Evolutionary conservation across 352 stramenopile genomes (phyloP).

Genomic region (Phytophthora foliorum): DNA sequence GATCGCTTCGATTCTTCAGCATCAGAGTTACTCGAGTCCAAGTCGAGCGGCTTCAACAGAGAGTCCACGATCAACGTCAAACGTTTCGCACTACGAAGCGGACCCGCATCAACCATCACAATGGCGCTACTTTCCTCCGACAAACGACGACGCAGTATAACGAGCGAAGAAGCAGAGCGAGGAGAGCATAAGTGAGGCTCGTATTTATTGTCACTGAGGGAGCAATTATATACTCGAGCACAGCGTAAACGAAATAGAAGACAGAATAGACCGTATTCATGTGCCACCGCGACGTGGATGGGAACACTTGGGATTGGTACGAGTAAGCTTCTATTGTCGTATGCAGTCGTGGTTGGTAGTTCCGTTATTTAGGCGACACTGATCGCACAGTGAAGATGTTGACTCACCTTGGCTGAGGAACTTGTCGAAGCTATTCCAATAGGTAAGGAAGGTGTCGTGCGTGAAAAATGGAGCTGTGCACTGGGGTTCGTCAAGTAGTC

Average conservation of each 20-base stretch:
- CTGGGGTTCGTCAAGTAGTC: too few relatives aligned
- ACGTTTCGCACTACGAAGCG: neutral
- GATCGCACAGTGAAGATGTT: too few relatives aligned
- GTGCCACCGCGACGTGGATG: too few relatives aligned
- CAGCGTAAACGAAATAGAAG: neutral
- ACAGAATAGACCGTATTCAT: neutral
- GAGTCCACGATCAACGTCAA: neutral
- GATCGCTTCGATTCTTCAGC: constrained; percentile 51
- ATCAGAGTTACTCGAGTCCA: constrained; percentile 46
- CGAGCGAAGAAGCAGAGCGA: neutral
- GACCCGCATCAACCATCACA: constrained; percentile 18
- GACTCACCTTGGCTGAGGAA: too few relatives aligned
- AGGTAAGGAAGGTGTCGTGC: too few relatives aligned
- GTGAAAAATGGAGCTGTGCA: too few relatives aligned
- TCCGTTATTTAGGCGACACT: too few relatives aligned
- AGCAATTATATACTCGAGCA: neutral
- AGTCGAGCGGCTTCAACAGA: constrained; percentile 44
- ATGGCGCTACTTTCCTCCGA: constrained; percentile 42
- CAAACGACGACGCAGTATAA: constrained; percentile 25
- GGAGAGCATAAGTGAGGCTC: neutral
- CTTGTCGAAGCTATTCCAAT: too few relatives aligned
- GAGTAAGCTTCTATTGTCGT: too few relatives aligned
- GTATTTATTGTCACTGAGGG: constrained; percentile 22
- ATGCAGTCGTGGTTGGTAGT: too few relatives aligned
- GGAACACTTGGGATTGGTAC: too few relatives aligned